Evolutionary conservation across 176 grass and related monocot genomes (phyloP).

Genomic region (Hsuehochloa calcarea): DNA sequence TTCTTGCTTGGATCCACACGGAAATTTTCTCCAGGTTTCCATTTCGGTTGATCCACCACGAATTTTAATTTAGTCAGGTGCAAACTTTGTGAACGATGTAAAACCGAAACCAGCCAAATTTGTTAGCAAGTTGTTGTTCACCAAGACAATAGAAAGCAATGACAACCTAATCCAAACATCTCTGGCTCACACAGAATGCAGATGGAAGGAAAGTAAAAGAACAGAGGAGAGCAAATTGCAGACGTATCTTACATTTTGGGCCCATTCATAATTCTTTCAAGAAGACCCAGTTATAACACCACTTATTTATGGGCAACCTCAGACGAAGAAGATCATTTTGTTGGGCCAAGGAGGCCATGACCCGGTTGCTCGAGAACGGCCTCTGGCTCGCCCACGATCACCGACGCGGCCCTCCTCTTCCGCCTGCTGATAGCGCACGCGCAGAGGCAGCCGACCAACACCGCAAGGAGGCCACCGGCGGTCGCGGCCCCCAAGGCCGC

Average conservation of each 20-base stretch:
- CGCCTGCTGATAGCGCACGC: neutral
- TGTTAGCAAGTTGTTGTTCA: slow-evolving; percentile 37
- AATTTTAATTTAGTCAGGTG: slow-evolving; percentile 22
- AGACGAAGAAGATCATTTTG: neutral
- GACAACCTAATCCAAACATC: slow-evolving; percentile 9
- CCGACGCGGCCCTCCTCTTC: neutral
- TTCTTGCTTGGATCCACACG: slow-evolving; percentile 24
- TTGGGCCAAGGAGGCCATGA: neutral
- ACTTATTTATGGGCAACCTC: neutral
- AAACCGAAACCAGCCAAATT: neutral
- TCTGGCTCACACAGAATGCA: neutral
- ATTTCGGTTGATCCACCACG: slow-evolving; percentile 47
- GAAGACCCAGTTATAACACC: neutral
- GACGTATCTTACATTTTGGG: neutral
- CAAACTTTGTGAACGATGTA: neutral
- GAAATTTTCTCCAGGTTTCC: slow-evolving; percentile 11
- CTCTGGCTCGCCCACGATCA: neutral
- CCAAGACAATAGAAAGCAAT: slow-evolving; percentile 18
- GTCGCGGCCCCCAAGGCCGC: neutral
- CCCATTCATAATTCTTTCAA: neutral
- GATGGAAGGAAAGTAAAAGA: neutral
- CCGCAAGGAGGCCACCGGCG: slow-evolving; percentile 9
- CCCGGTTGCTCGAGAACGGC: neutral
- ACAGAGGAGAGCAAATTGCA: neutral
- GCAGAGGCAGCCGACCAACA: neutral